Base-by-base conservation (phyloP, 2,329 filamentous ascomycete genomes). In the Neofusicoccum ribis region DNA sequence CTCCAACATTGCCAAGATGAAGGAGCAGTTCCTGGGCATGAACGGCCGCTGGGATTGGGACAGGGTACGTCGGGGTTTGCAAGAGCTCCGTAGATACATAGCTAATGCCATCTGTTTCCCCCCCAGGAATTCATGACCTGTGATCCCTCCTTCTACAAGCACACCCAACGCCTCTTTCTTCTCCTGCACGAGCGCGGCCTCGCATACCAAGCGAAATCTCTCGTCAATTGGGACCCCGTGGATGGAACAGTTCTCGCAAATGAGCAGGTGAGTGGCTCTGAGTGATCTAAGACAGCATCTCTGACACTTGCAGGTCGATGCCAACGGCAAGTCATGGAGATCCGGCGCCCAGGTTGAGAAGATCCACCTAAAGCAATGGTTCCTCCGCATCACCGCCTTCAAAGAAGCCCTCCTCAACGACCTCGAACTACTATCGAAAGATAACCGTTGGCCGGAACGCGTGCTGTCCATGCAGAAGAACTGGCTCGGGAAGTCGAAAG, bases 201-300 rank as follows among this genome's bases (percentile, higher is more conserved):
- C 17, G 93, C 92, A 61, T 95, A 95, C 76, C 92, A 93, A 74
- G 88, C 88, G 39, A 89, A 95, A 70, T 91, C 92, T 20, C 80
- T 93, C 68, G 93, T 96, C 70, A 97, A 97, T 77, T 97, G 91
- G 80, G 93, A 96, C 70, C 93, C 93, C 1, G 85, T 96, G 34
- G 93, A 97, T 74, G 89, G 91, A 74, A 97, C 93, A 0, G 93
- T 97, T 15, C 82, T 97, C 66, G 93, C 93, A 11, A 97, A 97
- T 74, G 93, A 97, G 77, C 93, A 97, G 78, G 49, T 51, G 12
- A 51, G 49, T 2, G 2, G 9, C 49, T 15, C n/a, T 51, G 49
- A 1, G 12, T 12, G 17, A 6, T 50, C 9, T 4, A 27, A 12
- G 27, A 5, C 17, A 14, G 5, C 27, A 5, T 36, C 12, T 51